These are phyloP conservation scores for Clarireedia homoeocarpa DNA, from an alignment of 2,329 filamentous ascomycete genomes.

Conservation along the genomic window DNA sequence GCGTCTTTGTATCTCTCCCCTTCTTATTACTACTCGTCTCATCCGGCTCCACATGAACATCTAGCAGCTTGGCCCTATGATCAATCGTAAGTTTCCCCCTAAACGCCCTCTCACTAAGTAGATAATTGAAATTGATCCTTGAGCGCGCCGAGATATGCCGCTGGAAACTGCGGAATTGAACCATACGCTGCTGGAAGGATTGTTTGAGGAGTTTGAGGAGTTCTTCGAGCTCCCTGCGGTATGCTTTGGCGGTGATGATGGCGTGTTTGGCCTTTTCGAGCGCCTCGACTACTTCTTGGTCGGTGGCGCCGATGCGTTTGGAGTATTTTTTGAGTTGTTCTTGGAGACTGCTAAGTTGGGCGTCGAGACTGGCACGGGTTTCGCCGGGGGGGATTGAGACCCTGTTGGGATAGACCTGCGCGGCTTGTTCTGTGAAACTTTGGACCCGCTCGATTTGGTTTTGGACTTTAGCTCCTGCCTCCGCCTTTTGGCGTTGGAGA, in stretches of 20 bases:
- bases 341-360: conserved; percentile 46
- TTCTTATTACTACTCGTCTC: conserved; percentile 59
- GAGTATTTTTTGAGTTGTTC: conserved; percentile 52
- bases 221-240: conserved; percentile 37
- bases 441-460: conserved; percentile 40
- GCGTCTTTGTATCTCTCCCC: conserved; percentile 79
- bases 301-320: conserved; percentile 51
- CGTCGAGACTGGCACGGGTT: conserved; percentile 48
- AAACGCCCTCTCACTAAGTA: conserved; percentile 84
- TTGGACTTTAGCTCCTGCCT: conserved; percentile 41
- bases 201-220: conserved; percentile 40
- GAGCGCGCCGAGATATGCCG: conserved; percentile 78
- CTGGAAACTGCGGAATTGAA: conserved; percentile 76
- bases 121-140: conserved; percentile 76
- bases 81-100: conserved; percentile 74
- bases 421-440: conserved; percentile 48
- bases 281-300: conserved; percentile 51
- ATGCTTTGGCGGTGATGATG: conserved; percentile 36
- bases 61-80: conserved; percentile 65
- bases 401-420: conserved; percentile 41
- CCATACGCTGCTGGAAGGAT: conserved; percentile 61
- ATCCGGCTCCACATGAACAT: conserved; percentile 68
- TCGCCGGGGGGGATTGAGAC: conserved; percentile 58
- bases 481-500: conserved; percentile 37
- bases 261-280: conserved; percentile 34